phyloP scores from a whole-genome alignment of 2,329 filamentous ascomycete species.

The Fusarium sp. region DNA sequence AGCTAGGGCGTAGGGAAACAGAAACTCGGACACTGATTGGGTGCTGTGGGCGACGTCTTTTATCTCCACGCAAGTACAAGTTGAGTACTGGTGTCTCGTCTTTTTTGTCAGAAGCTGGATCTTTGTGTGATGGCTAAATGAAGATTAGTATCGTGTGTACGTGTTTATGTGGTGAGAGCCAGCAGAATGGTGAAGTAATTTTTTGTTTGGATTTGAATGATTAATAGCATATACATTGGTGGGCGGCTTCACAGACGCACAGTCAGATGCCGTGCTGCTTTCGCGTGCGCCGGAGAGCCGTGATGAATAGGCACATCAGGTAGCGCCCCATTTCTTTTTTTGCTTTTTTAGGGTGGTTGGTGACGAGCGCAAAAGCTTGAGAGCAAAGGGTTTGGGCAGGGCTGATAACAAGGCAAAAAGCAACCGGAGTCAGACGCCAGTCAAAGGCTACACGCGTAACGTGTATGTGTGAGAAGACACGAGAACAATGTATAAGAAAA shows the following conservation, averaged over 20 bases:
- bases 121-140: slow-evolving; percentile 7
- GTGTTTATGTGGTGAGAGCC: slow-evolving; percentile 6
- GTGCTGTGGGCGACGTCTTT: slow-evolving; percentile 28
- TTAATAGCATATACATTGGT: slow-evolving; percentile 12
- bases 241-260: slow-evolving; percentile 16
- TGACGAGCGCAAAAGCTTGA: slow-evolving; percentile 17
- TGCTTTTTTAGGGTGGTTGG: slow-evolving; percentile 35
- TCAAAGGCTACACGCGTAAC: slow-evolving; percentile 20
- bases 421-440: slow-evolving; percentile 1
- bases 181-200: slow-evolving; percentile 2
- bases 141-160: slow-evolving; percentile 12
- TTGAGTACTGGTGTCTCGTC: slow-evolving; percentile 21
- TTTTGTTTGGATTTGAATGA: background rate
- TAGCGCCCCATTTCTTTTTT: slow-evolving; percentile 30
- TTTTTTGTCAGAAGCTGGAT: slow-evolving; percentile 2
- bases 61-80: slow-evolving; percentile 39
- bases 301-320: slow-evolving; percentile 8
- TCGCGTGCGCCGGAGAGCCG: slow-evolving; percentile 25
- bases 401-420: slow-evolving; percentile 1
- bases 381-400: slow-evolving; percentile 8
- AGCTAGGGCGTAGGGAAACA: slow-evolving; percentile 38
- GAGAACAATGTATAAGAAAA: slow-evolving; percentile 15
- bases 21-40: slow-evolving; percentile 37
- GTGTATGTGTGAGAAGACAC: slow-evolving; percentile 21
- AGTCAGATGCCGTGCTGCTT: slow-evolving; percentile 37